A percentile compares a stretch with the other conserved stretches of the same genome.
These are phyloP conservation scores for Bjerkandera adusta DNA, from an alignment of 1,284 basidiomycete genomes.

Conservation along the genomic window DNA sequence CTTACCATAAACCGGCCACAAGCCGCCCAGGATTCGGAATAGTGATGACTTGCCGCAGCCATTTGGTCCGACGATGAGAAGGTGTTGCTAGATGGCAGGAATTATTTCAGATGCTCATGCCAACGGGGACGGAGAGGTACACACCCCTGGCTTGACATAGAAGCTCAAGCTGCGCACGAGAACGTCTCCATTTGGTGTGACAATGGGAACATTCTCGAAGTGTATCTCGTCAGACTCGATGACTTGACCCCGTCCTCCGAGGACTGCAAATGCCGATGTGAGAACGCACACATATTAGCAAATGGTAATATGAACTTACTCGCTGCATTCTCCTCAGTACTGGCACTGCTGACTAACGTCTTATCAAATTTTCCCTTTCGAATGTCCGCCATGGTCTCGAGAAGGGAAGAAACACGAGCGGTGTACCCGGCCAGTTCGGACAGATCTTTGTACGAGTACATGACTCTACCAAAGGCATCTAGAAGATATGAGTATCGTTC, in stretches of 20 bases:
- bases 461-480: slow-evolving; percentile 81
- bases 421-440: slow-evolving; percentile 97
- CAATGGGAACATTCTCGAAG: slow-evolving; percentile 92
- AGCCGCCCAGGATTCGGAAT: slow-evolving; percentile 93
- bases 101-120: slow-evolving; percentile 5
- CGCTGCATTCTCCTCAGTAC: slow-evolving; percentile 75
- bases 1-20: slow-evolving; percentile 94
- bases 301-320: slow-evolving; percentile 46
- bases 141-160: slow-evolving; percentile 85
- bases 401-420: slow-evolving; percentile 82
- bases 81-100: slow-evolving; percentile 78
- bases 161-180: slow-evolving; percentile 85
- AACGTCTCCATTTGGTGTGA: slow-evolving; percentile 95
- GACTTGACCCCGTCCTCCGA: slow-evolving; percentile 78
- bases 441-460: slow-evolving; percentile 98
- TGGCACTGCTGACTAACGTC: slow-evolving; percentile 76
- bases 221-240: slow-evolving; percentile 86
- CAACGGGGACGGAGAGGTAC: slow-evolving; percentile 27
- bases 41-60: slow-evolving; percentile 91
- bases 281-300: not conserved
- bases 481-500: not conserved
- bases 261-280: slow-evolving; percentile 48
- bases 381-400: slow-evolving; percentile 92
- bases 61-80: slow-evolving; percentile 92
- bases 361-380: slow-evolving; percentile 88